Percentiles rank a stretch among this genome's conserved stretches.
Conservation (phyloP, 768 basidiomycete genomes). For the Ramaria sp. region DNA sequence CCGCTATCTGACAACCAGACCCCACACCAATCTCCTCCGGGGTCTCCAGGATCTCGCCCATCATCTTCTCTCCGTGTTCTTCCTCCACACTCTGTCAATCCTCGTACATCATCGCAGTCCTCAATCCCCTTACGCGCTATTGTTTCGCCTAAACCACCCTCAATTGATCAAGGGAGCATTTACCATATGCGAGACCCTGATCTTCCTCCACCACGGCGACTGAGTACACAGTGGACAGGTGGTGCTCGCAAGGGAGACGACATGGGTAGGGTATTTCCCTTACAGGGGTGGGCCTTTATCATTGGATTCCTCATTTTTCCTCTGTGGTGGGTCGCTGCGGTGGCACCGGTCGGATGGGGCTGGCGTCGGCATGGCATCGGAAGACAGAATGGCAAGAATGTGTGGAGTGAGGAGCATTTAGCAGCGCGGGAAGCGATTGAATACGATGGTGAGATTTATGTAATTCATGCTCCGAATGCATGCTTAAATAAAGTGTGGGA, state of each 20-base stretch:
- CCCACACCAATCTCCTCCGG: conserved; percentile 28
- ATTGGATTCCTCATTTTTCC: conserved; percentile 52
- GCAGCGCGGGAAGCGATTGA: background rate
- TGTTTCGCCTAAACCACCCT: conserved; percentile 70
- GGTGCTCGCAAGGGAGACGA: conserved; percentile 44
- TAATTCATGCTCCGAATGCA: background rate
- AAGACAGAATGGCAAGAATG: conserved; percentile 54
- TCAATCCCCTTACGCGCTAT: conserved; percentile 64
- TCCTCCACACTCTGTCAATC: background rate
- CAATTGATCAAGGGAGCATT: conserved; percentile 42
- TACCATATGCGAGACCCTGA: conserved; percentile 75
- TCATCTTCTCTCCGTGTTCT: background rate
- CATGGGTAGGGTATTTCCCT: conserved; percentile 22
- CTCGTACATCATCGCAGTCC: conserved; percentile 1
- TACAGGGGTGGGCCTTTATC: conserved; percentile 74
- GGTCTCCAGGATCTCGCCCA: conserved; percentile 1
- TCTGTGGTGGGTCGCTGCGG: conserved; percentile 56
- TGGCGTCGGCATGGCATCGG: conserved; percentile 45
- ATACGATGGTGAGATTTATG: conserved; percentile 2
- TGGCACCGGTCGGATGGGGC: conserved; percentile 48
- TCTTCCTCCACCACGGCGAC: conserved; percentile 46
- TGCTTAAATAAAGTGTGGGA: conserved; percentile 6
- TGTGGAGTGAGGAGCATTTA: conserved; percentile 58
- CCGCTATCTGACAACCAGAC: conserved; percentile 2
- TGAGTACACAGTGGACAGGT: conserved; percentile 47